Evolutionary conservation across 768 basidiomycete species (phyloP), one percentile per base, ranked within the genome.

Genomic region (Tubosaeta sp.): DNA sequence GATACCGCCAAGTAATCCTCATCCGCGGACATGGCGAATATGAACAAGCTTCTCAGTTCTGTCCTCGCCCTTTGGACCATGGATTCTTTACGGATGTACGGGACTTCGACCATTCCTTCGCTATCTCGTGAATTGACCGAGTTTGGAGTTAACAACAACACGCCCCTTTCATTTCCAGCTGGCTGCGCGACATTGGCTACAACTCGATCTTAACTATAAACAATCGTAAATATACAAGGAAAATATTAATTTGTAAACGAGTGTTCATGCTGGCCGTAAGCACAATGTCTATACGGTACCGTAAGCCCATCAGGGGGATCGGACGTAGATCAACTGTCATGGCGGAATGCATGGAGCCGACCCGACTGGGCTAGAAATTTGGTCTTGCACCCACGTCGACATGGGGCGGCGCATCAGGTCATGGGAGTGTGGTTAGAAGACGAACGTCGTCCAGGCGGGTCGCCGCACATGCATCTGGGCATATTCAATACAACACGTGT

Each of bases 21-120:
- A 17, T 65, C 65, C 65, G 65, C 65, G 65, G 65, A 67, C 63
- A 60, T 66, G 44, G 46, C 12, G 14, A 7, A 22, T 19, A 42
- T 51, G 38, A 29, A 31, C 46, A 37, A 44, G 50, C 52, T 59
- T 58, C 56, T 59, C 47, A 43, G 22, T 38, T 52, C 48, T 56
- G 46, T 50, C 42, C 17, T 46, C 41, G 53, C 47, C 50, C 37
- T 19, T 29, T 53, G 38, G 34, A 46, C 61, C 52, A 45, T 55
- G 50, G 16, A n/a, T 65, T 60, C 61, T 59, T 56, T 58, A 48
- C 65, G 62, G 58, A 57, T 37, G 51, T 33, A 46, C 57, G 63
- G 48, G 42, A 27, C n/a, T n/a, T n/a, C 52, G 35, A 33, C 17
- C 43, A 53, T 41, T 37, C 39, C 58, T 46, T 64, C 53, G 44